phyloP scores from a whole-genome alignment of 305 asterid species.

The Fraxinus paxiana region DNA sequence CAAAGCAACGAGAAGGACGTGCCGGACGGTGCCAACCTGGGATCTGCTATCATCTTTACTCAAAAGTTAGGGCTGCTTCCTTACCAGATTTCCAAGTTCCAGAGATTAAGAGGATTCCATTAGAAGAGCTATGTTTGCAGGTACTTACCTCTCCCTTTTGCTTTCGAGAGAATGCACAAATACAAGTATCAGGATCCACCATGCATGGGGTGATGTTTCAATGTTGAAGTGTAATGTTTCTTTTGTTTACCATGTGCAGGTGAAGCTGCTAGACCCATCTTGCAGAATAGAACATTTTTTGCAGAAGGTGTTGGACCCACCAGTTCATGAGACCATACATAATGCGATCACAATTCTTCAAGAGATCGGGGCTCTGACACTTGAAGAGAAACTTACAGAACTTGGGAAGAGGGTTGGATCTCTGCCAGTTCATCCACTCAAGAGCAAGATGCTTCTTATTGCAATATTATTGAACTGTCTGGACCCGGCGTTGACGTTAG shows the following conservation, averaged over 20 bases:
- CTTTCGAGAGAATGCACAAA: constrained; percentile 1
- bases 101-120: constrained; percentile 89
- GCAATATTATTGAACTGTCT: constrained; percentile 79
- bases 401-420: constrained; percentile 84
- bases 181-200: neutral
- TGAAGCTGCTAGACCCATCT: constrained; percentile 75
- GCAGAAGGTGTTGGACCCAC: constrained; percentile 83
- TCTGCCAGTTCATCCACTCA: constrained; percentile 84
- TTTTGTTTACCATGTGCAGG: constrained; percentile 41
- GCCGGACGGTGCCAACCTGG: constrained; percentile 98
- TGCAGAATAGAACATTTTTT: constrained; percentile 80
- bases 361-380: constrained; percentile 78
- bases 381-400: constrained; percentile 77
- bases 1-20: constrained; percentile 94
- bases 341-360: constrained; percentile 76
- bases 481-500: constrained; percentile 87
- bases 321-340: constrained; percentile 69
- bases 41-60: constrained; percentile 85
- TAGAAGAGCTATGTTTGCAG: constrained; percentile 95
- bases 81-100: constrained; percentile 89
- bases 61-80: constrained; percentile 71
- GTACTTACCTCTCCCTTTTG: constrained; percentile 32
- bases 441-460: constrained; percentile 89
- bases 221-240: neutral
- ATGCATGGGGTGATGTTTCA: neutral